Evolutionary conservation across 1,284 basidiomycete species (phyloP), one percentile per base, ranked within the genome.

Genomic region (Tilletiopsis washingtonensis): DNA sequence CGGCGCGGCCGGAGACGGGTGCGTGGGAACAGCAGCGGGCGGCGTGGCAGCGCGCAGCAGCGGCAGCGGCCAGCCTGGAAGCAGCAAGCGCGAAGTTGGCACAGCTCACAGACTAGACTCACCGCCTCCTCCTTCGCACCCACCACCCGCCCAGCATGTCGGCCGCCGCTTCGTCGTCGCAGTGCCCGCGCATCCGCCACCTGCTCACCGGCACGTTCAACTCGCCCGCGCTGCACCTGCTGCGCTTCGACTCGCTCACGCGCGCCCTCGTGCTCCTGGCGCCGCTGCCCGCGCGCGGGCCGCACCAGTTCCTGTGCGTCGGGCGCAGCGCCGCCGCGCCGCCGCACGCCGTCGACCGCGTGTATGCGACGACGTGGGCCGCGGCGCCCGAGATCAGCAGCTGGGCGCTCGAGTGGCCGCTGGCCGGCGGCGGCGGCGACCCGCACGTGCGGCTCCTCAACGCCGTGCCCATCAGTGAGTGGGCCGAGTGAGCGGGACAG

Each of bases 351-450:
- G 38, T 42, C 2, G 23, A 47, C 23, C 57, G 49, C 1, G 47
- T 69, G 4, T 71, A 69, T 46, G 68, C 64, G 0, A 71, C 68
- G 1, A 69, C 62, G 1, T 71, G 68, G 68, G 57, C 41, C 3
- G 4, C 23, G 26, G 27, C 46, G 11, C 49, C 54, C 3, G 47
- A 47, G 9, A 45, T 71, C 0, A 57, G 54, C 19, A 39, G 62
- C 11, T 71, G 68, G 68, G 42, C 52, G 25, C 47, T 69, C n/a
- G 14, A 7, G 4, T 15, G 2, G 7, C 3, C 15, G 40, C 4
- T 23, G 45, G 34, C n/a, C 14, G 5, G 17, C 36, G 34, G 9
- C 6, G 17, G 14, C 7, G 45, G 23, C 1, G 36, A 26, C 2
- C 26, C 40, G 3, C 19, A 34, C 19, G 40, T 54, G 29, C 14